These are phyloP conservation scores for Westerdykella sp. DNA, from an alignment of 2,329 filamentous ascomycete species.

Conservation along the genomic window DNA sequence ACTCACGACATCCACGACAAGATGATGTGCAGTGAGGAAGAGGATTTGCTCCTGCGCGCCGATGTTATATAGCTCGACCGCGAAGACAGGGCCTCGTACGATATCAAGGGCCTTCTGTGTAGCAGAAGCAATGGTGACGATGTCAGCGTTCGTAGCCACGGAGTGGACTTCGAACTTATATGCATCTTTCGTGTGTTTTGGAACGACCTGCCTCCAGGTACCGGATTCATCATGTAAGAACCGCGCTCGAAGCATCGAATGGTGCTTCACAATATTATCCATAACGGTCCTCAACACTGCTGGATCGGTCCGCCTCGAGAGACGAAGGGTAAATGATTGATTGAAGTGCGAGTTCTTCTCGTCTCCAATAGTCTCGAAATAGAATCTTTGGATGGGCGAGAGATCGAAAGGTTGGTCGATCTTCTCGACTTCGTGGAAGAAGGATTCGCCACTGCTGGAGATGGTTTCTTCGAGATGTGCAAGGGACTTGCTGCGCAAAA, in stretches of 20 bases:
- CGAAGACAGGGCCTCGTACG: slow-evolving; percentile 24
- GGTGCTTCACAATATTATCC: slow-evolving; percentile 20
- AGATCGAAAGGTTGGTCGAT: slow-evolving; percentile 35
- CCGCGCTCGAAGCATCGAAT: slow-evolving; percentile 32
- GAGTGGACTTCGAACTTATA: slow-evolving; percentile 18
- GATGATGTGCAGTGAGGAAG: slow-evolving; percentile 28
- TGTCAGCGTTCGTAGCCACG: slow-evolving; percentile 4
- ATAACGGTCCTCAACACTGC: slow-evolving; percentile 18
- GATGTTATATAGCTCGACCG: slow-evolving; percentile 18
- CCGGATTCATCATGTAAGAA: slow-evolving; percentile 13
- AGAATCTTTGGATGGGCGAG: slow-evolving; percentile 43
- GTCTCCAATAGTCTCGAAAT: slow-evolving; percentile 31
- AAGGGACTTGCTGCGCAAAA: slow-evolving; percentile 29
- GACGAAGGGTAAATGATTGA: slow-evolving; percentile 40
- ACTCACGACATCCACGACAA: slow-evolving; percentile 30
- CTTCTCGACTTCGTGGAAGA: slow-evolving; percentile 12
- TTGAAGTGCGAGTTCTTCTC: slow-evolving; percentile 40
- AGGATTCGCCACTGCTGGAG: slow-evolving; percentile 1
- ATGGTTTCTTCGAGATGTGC: slow-evolving; percentile 22
- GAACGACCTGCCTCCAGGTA: slow-evolving; percentile 20
- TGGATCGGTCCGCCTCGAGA: slow-evolving; percentile 24
- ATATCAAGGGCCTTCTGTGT: slow-evolving; percentile 27
- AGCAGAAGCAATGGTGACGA: slow-evolving; percentile 12
- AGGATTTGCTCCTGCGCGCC: slow-evolving; percentile 16
- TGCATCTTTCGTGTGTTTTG: slow-evolving; percentile 5